Percentiles rank a stretch among this genome's conserved stretches.
phyloP scores from a whole-genome alignment of 768 basidiomycete genomes.

The Clitopilus passeckerianus region DNA sequence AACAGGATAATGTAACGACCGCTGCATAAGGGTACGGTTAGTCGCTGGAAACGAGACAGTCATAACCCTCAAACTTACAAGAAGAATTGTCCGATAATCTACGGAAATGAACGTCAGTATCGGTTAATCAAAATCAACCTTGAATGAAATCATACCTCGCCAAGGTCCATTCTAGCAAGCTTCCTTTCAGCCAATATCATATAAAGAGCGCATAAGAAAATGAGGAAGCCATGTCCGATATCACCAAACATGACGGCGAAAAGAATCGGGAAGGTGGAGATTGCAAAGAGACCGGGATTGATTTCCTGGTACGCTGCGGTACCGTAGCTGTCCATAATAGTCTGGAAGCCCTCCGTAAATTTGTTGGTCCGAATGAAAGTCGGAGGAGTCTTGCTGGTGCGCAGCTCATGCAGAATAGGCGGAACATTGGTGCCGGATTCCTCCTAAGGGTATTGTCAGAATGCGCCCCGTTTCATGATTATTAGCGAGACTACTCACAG shows the following conservation, averaged over 20 bases:
- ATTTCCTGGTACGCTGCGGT: conserved; percentile 93
- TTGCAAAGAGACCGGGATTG: conserved; percentile 92
- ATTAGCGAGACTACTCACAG: conserved; percentile 38
- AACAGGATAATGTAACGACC: conserved; percentile 98
- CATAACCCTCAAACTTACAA: conserved; percentile 55
- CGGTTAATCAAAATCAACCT: conserved; percentile 3
- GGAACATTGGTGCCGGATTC: conserved; percentile 90
- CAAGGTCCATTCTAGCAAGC: conserved; percentile 67
- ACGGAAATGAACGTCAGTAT: conserved; percentile 3
- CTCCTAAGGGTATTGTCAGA: conserved; percentile 43
- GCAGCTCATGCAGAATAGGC: conserved; percentile 87
- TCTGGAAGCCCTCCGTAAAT: conserved; percentile 95
- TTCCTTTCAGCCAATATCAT: conserved; percentile 89
- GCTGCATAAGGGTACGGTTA: conserved; percentile 31
- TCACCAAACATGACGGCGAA: conserved; percentile 99
- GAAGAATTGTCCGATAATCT: conserved; percentile 90
- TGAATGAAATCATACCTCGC: conserved; percentile 48
- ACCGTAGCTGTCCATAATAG: conserved; percentile 98
- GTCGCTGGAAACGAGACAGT: background rate
- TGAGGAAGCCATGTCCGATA: conserved; percentile 91
- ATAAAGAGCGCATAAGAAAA: conserved; percentile 66
- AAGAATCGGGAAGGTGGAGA: conserved; percentile 94
- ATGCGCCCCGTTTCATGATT: background rate
- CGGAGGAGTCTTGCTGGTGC: conserved; percentile 87
- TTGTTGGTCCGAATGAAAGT: conserved; percentile 94